A percentile compares a stretch with the other conserved stretches of the same genome.
Evolutionary conservation across 352 stramenopile species (phyloP).

Genomic region (Blastocystis sp.): DNA sequence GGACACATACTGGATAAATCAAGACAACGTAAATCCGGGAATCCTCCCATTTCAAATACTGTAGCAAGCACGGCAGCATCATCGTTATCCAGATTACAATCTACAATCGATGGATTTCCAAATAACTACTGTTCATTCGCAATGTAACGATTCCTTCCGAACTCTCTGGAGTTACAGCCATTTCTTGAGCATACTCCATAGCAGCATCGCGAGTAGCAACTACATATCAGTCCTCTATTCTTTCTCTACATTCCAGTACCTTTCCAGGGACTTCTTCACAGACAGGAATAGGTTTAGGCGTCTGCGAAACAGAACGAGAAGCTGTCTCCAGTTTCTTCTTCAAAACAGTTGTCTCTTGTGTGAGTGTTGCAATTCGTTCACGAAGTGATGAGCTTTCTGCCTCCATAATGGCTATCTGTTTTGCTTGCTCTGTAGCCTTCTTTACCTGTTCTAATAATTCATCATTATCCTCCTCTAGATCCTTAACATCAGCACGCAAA

Average conservation of each 20-base stretch:
- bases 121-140: not conserved
- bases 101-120: not conserved
- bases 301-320: not conserved
- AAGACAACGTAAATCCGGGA: constrained; percentile 16
- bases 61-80: constrained; percentile 22
- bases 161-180: not conserved
- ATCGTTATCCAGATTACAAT: constrained; percentile 44
- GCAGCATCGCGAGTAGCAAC: constrained; percentile 16
- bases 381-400: not conserved
- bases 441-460: constrained; percentile 42
- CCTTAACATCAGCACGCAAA: constrained; percentile 37
- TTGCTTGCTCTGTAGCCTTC: not conserved
- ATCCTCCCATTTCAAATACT: constrained; percentile 36
- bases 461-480: constrained; percentile 44
- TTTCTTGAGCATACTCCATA: constrained; percentile 35
- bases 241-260: not conserved
- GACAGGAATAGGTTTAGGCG: not conserved
- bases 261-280: constrained; percentile 23
- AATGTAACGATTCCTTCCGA: constrained; percentile 12
- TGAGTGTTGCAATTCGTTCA: not conserved
- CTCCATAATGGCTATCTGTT: not conserved
- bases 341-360: not conserved
- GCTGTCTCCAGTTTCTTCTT: not conserved
- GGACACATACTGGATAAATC: not conserved
- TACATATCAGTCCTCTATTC: not conserved